phyloP scores from a whole-genome alignment of 2,329 filamentous ascomycete species.

The Thielaviopsis ethacetica region DNA sequence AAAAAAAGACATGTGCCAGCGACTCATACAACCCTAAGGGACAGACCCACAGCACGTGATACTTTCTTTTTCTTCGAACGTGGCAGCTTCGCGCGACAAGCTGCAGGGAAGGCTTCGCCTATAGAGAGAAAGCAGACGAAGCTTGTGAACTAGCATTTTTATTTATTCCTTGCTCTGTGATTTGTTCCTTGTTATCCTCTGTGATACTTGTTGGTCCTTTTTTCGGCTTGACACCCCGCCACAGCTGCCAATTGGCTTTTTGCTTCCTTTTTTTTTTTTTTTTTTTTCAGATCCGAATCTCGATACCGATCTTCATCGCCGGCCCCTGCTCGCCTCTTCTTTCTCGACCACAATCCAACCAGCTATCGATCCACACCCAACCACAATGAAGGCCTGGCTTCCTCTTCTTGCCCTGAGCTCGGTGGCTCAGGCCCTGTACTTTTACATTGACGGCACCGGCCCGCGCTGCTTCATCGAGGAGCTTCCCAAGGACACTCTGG shows the following conservation, averaged over 20 bases:
- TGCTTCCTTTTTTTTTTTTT: background rate
- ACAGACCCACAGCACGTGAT: conserved; percentile 2
- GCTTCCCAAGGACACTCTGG: conserved; percentile 89
- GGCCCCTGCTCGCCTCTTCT: no score
- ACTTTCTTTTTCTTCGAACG: conserved; percentile 12
- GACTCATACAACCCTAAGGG: background rate
- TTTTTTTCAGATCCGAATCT: background rate
- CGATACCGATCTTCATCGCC: background rate
- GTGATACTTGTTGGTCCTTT: background rate
- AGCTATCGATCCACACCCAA: background rate
- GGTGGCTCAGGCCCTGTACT: conserved; percentile 70
- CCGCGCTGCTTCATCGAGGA: conserved; percentile 98
- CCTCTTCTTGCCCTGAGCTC: conserved; percentile 49
- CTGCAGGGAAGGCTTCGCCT: background rate
- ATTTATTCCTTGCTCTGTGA: no score
- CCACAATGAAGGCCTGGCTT: conserved; percentile 42
- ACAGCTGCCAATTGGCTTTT: background rate
- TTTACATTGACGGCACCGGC: conserved; percentile 74
- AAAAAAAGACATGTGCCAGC: no score
- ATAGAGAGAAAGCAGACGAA: no score
- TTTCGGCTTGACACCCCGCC: background rate
- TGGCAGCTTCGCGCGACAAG: conserved; percentile 12
- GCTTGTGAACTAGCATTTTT: no score
- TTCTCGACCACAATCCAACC: background rate
- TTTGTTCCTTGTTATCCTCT: no score